These are phyloP conservation scores for Phyllostachys edulis DNA, from an alignment of 176 grass and related monocot species.

Conservation along the genomic window DNA sequence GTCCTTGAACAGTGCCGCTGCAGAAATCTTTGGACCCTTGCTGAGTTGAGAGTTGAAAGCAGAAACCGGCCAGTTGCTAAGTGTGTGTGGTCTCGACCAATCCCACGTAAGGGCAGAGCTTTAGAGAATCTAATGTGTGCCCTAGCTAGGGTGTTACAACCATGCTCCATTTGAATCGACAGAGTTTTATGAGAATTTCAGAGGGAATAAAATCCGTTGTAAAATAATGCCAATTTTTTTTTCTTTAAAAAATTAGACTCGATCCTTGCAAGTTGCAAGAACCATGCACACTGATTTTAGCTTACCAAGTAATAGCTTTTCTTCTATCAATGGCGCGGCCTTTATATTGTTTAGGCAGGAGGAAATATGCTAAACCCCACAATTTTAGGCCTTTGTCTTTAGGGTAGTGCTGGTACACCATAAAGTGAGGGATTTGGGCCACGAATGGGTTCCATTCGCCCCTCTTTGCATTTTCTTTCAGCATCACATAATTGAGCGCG, in stretches of 20 bases:
- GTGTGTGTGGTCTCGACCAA: background rate
- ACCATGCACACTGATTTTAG: background rate
- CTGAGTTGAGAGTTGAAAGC: background rate
- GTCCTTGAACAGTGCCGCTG: slow-evolving; percentile 7
- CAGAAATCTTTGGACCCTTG: background rate
- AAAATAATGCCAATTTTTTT: background rate
- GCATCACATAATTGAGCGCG: background rate
- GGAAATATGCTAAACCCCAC: background rate
- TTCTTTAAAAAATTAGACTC: background rate
- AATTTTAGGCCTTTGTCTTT: background rate
- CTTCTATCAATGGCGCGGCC: background rate
- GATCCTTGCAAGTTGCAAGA: background rate
- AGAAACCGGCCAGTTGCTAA: background rate
- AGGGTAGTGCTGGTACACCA: background rate
- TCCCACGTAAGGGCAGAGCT: background rate
- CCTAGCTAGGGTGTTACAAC: background rate
- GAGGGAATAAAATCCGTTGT: background rate
- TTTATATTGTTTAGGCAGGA: background rate
- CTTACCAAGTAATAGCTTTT: background rate
- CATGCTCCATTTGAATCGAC: background rate
- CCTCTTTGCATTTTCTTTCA: background rate
- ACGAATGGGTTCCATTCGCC: background rate
- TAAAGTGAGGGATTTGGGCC: background rate
- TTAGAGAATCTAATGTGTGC: background rate
- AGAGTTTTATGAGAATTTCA: background rate